Conservation (phyloP, 495 filamentous ascomycete species). For the Trichocladium uniseriatum region DNA sequence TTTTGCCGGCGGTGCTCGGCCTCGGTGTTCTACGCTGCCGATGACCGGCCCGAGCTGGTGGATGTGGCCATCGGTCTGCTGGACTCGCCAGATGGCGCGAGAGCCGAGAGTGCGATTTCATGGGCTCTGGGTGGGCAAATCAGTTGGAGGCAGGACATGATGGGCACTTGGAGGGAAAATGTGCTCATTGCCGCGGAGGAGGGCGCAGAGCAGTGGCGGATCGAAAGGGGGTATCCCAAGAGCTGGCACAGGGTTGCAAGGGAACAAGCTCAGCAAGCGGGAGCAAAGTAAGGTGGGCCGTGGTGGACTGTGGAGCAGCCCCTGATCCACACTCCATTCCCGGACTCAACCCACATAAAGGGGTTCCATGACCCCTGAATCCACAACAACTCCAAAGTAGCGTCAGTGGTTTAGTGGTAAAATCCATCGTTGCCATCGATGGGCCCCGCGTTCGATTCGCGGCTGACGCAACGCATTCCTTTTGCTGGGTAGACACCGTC, state of each 20-base stretch:
- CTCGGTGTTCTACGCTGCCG: constrained; percentile 39
- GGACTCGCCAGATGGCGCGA: constrained; percentile 37
- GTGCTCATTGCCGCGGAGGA: constrained; percentile 9
- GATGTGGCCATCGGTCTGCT: constrained; percentile 45
- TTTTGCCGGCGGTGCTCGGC: constrained; percentile 48
- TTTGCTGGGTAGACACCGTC: not conserved
- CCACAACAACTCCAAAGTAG: not conserved
- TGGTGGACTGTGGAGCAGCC: no score
- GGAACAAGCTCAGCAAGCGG: constrained; percentile 4
- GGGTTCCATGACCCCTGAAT: no score
- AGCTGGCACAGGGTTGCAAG: constrained; percentile 14
- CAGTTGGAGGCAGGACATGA: constrained; percentile 15
- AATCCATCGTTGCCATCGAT: constrained; percentile 47
- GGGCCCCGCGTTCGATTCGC: constrained; percentile 46
- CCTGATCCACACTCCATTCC: no score
- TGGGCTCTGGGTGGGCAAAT: constrained; percentile 17
- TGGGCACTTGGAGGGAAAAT: constrained; percentile 20
- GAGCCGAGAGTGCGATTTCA: constrained; percentile 34
- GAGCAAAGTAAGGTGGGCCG: not conserved
- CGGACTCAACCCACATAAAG: no score
- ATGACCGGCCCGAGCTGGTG: constrained; percentile 35
- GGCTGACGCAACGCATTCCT: constrained; percentile 30
- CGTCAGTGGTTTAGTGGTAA: constrained; percentile 43
- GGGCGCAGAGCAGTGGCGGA: constrained; percentile 18
- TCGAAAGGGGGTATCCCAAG: constrained; percentile 19